phyloP scores from a whole-genome alignment of 768 basidiomycete species.

The Postia placenta region DNA sequence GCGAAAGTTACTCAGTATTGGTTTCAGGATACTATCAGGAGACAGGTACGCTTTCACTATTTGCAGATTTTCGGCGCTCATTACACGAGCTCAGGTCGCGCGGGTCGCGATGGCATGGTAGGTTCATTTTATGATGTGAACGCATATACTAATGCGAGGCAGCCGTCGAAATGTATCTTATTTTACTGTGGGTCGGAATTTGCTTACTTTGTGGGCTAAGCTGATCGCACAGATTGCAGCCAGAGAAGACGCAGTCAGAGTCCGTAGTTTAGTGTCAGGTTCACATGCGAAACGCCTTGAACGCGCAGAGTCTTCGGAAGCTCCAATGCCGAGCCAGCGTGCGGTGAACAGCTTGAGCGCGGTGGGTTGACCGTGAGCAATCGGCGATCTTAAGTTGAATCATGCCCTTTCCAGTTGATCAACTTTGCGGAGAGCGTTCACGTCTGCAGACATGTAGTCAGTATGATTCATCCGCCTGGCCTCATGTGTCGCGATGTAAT shows the following conservation, averaged over 20 bases:
- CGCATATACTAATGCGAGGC: not conserved
- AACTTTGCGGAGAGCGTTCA: slow-evolving; percentile 53
- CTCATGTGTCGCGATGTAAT: not conserved
- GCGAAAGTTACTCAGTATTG: not conserved
- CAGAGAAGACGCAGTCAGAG: slow-evolving; percentile 63
- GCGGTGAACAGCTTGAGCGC: slow-evolving; percentile 56
- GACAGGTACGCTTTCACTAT: slow-evolving; percentile 44
- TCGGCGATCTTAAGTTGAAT: too few species aligned
- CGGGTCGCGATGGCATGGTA: slow-evolving; percentile 72
- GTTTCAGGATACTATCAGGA: slow-evolving; percentile 77
- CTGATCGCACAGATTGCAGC: slow-evolving; percentile 33
- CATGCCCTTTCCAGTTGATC: slow-evolving; percentile 37
- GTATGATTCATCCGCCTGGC: slow-evolving; percentile 17
- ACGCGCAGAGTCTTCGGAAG: slow-evolving; percentile 37
- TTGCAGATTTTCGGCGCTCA: slow-evolving; percentile 3
- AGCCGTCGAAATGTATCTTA: slow-evolving; percentile 78
- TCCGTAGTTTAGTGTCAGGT: slow-evolving; percentile 45
- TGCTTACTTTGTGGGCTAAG: not conserved
- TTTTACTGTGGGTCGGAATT: slow-evolving; percentile 65
- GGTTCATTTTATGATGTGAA: slow-evolving; percentile 15
- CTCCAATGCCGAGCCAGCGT: slow-evolving; percentile 59
- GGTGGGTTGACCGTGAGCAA: too few species aligned
- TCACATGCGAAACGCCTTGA: slow-evolving; percentile 39
- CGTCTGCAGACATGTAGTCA: slow-evolving; percentile 67
- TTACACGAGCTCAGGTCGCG: slow-evolving; percentile 57